Conservation (phyloP, 257 asterid genomes). For the Cynanchum wilfordii region DNA sequence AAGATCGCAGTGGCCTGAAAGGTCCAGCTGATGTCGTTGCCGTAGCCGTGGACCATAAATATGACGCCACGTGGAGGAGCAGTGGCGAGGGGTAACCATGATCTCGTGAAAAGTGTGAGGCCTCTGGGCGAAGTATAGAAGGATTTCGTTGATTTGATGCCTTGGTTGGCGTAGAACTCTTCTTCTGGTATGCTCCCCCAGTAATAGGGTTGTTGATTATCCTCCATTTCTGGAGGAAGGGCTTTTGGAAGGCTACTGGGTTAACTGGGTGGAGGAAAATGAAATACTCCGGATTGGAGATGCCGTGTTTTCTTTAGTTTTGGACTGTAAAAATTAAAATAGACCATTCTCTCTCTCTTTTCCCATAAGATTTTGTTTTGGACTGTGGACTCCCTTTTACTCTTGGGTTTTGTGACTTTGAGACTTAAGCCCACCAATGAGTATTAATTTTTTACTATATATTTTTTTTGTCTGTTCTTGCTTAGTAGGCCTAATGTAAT, state of each 20-base stretch:
- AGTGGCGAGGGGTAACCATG: constrained; percentile 54
- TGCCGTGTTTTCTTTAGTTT: background rate
- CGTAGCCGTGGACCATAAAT: constrained; percentile 89
- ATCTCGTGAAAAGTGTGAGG: constrained; percentile 61
- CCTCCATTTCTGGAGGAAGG: constrained; percentile 29
- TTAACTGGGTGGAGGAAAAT: background rate
- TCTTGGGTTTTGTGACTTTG: background rate
- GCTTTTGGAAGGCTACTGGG: background rate
- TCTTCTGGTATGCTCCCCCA: constrained; percentile 73
- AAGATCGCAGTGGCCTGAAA: constrained; percentile 75
- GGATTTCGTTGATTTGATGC: constrained; percentile 54
- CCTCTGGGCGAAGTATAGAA: constrained; percentile 61
- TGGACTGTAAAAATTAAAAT: background rate
- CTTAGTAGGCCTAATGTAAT: background rate
- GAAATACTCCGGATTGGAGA: background rate
- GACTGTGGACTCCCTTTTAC: background rate
- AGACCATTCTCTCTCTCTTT: background rate
- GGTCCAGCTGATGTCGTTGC: constrained; percentile 89
- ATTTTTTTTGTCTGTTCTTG: background rate
- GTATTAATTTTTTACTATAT: background rate
- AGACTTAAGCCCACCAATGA: background rate
- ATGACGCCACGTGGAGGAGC: constrained; percentile 58
- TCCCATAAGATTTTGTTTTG: background rate
- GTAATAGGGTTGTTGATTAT: constrained; percentile 39
- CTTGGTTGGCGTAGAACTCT: constrained; percentile 49